Evolutionary conservation across 257 asterid species (phyloP), one percentile per base, ranked within the genome.

Genomic region (Solanum okadae): DNA sequence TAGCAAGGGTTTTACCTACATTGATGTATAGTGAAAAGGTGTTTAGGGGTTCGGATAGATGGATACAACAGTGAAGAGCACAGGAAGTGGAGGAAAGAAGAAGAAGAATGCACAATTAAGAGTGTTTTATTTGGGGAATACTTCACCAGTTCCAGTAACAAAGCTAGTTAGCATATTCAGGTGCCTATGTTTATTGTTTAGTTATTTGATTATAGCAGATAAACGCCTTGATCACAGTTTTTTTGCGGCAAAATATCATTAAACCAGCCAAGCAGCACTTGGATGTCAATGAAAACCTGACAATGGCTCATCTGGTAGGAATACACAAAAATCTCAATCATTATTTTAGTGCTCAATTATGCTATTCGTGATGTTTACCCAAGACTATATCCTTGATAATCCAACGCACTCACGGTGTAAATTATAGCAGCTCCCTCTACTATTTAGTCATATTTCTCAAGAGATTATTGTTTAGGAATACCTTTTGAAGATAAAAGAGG

Each of bases 1-100:
- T 92, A 89, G 90, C 94, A 4, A 89, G 92, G 38, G 91, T 23
- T 90, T 92, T 82, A 92, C 94, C 11, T 91, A 85, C 91, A 42
- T 3, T 11, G n/a, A 12, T 42, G 49, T 42, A 42, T 42, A 42
- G 14, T 10, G 49, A 42, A 42, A 42, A 15, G 14, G 93, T 91
- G 49, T 42, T 10, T 10, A 42, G 13, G 5, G 15, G 49, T 42
- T 42, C 15, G 0, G 15, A 42, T 42, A 42, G 1, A 11, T 0
- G 1, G 44, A 40, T 40, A 40, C 4, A 12, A 0, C 49, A 10
- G 1, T 11, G 14, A 42, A 42, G 49, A 42, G 49, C 14, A 11
- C 5, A 42, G 0, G 49, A 42, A 42, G 15, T 42, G 15, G 49
- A 42, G 49, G 15, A 42, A 11, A 42, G 15, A 42, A 42, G 15